Percentiles rank a stretch among this genome's conserved stretches.
These are phyloP conservation scores for Craspedostauros australis DNA, from an alignment of 108 stramenopile species.

Conservation along the genomic window DNA sequence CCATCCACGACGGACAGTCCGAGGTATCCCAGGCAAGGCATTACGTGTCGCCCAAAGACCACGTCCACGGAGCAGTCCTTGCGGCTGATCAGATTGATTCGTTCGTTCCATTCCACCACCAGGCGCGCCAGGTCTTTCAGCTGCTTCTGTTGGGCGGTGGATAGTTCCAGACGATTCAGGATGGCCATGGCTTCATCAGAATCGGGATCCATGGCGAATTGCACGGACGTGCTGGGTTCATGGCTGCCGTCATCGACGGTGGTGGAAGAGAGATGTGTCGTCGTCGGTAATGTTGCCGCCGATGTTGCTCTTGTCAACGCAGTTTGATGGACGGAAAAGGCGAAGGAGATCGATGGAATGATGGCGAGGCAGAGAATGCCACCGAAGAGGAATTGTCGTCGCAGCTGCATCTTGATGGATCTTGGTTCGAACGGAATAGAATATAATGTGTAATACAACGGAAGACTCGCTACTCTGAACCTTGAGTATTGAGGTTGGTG, in stretches of 20 bases:
- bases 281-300: background rate
- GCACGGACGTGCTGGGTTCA: slow-evolving; percentile 18
- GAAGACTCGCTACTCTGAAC: too few relatives aligned
- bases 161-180: slow-evolving; percentile 20
- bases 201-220: slow-evolving; percentile 42
- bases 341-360: background rate
- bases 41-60: slow-evolving; percentile 70
- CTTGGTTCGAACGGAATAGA: background rate
- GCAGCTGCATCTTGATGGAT: background rate
- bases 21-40: slow-evolving; percentile 67
- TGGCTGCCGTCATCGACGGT: background rate
- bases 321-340: too few relatives aligned
- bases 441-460: background rate
- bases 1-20: slow-evolving; percentile 9
- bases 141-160: slow-evolving; percentile 37
- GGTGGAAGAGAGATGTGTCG: background rate
- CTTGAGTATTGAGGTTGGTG: too few relatives aligned
- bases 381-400: too few relatives aligned
- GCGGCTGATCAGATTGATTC: slow-evolving; percentile 76
- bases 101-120: slow-evolving; percentile 76
- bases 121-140: slow-evolving; percentile 42
- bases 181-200: slow-evolving; percentile 17
- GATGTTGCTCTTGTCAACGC: background rate
- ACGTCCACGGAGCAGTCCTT: slow-evolving; percentile 56
- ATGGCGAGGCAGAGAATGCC: background rate